phyloP scores from a whole-genome alignment of 495 filamentous ascomycete species.

The Xylaria sp. region DNA sequence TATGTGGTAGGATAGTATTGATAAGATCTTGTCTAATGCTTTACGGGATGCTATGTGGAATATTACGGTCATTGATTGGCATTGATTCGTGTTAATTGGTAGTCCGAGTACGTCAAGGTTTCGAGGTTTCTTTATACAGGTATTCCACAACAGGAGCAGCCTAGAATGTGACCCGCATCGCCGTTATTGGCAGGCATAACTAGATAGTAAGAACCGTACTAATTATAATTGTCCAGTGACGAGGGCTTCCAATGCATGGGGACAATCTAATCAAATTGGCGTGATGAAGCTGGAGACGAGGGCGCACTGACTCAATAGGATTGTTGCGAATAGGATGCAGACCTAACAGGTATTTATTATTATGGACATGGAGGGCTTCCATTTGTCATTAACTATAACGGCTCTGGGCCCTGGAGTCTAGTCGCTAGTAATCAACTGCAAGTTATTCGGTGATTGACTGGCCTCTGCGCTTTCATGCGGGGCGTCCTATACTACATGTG shows the following conservation, averaged over 20 bases:
- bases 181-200: neutral
- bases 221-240: conserved; percentile 4
- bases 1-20: neutral
- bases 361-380: neutral
- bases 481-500: conserved; percentile 1
- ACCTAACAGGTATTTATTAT: neutral
- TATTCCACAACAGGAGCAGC: conserved; percentile 10
- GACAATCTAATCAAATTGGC: neutral
- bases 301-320: neutral
- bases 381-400: neutral
- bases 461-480: conserved; percentile 9
- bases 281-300: neutral
- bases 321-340: conserved; percentile 1
- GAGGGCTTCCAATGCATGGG: neutral
- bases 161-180: neutral
- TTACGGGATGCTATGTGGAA: neutral
- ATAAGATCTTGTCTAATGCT: neutral
- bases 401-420: neutral
- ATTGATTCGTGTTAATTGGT: neutral
- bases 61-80: neutral
- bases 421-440: neutral
- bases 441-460: neutral
- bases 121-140: neutral
- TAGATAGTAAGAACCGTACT: neutral
- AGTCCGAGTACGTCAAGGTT: neutral